Percentiles rank a stretch among this genome's conserved stretches.
Conservation (phyloP, 2,329 filamentous ascomycete genomes). For the Didymella keratinophila region DNA sequence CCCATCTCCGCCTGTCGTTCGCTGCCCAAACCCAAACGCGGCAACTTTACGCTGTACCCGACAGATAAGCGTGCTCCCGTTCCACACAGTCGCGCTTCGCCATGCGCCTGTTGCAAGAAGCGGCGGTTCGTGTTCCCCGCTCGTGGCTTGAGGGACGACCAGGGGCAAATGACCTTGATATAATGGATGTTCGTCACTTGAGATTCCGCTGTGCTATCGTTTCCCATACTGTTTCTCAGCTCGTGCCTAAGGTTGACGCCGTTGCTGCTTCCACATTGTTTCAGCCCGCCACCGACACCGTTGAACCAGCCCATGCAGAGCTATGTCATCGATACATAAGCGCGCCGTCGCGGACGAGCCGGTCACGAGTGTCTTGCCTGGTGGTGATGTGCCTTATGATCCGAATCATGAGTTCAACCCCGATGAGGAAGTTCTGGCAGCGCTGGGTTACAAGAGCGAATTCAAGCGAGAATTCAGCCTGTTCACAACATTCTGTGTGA, state of each 20-base stretch:
- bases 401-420: slow-evolving; percentile 55
- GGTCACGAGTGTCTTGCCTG: slow-evolving; percentile 61
- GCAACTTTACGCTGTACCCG: slow-evolving; percentile 20
- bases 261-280: slow-evolving; percentile 5
- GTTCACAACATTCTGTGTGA: slow-evolving; percentile 78
- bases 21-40: slow-evolving; percentile 6
- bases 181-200: slow-evolving; percentile 11
- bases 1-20: slow-evolving; percentile 14
- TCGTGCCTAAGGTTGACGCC: slow-evolving; percentile 5
- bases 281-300: slow-evolving; percentile 8
- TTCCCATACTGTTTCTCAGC: background rate
- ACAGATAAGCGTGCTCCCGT: slow-evolving; percentile 19
- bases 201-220: slow-evolving; percentile 1
- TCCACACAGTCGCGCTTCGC: slow-evolving; percentile 8
- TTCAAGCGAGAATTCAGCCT: slow-evolving; percentile 76
- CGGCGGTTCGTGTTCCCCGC: slow-evolving; percentile 20
- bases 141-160: slow-evolving; percentile 7
- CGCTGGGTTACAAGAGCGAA: slow-evolving; percentile 69
- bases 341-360: slow-evolving; percentile 56
- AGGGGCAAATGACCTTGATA: slow-evolving; percentile 16
- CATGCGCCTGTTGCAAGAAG: slow-evolving; percentile 14
- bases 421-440: slow-evolving; percentile 69
- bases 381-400: slow-evolving; percentile 59
- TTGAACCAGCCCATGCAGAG: slow-evolving; percentile 5
- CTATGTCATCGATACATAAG: slow-evolving; percentile 19